A percentile compares a stretch with the other conserved stretches of the same genome.
Conservation (phyloP, 2,329 filamentous ascomycete species). For the Cladobotryum protrusum region DNA sequence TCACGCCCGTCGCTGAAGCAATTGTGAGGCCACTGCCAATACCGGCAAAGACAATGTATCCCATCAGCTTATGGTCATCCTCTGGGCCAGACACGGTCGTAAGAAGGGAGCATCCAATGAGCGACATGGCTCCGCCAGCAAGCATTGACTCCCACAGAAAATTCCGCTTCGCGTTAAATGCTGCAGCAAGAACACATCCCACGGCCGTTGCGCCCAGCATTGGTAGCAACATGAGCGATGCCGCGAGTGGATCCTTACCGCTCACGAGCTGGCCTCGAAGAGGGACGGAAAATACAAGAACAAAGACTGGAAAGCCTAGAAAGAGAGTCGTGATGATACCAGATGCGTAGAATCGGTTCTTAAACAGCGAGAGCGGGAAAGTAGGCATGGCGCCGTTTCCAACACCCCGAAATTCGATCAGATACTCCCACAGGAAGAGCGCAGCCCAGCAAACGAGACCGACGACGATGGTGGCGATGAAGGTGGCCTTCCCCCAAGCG, state of each 20-base stretch:
- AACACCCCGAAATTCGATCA: too few species aligned
- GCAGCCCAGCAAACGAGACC: slow-evolving; percentile 22
- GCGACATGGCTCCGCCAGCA: slow-evolving; percentile 34
- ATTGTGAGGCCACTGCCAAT: slow-evolving; percentile 45
- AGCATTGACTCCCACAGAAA: not conserved
- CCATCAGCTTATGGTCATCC: slow-evolving; percentile 40
- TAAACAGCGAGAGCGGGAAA: slow-evolving; percentile 43
- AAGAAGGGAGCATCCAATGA: slow-evolving; percentile 42
- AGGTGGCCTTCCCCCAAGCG: slow-evolving; percentile 37
- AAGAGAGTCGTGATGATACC: slow-evolving; percentile 39
- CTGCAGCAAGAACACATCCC: not conserved
- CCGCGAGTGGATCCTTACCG: not conserved
- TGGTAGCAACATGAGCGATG: not conserved
- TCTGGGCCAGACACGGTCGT: slow-evolving; percentile 27
- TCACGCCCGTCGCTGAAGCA: slow-evolving; percentile 40
- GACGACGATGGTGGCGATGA: slow-evolving; percentile 24
- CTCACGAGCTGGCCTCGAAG: not conserved
- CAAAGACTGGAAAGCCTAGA: slow-evolving; percentile 44
- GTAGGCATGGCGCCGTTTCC: slow-evolving; percentile 7
- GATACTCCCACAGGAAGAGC: slow-evolving; percentile 24
- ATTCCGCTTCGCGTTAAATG: not conserved
- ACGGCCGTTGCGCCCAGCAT: not conserved
- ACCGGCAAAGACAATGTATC: slow-evolving; percentile 44
- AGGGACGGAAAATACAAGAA: slow-evolving; percentile 17
- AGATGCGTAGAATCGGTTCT: slow-evolving; percentile 39